Conservation (phyloP, 2,329 filamentous ascomycete genomes). For the Fusarium sterilihyphosum region DNA sequence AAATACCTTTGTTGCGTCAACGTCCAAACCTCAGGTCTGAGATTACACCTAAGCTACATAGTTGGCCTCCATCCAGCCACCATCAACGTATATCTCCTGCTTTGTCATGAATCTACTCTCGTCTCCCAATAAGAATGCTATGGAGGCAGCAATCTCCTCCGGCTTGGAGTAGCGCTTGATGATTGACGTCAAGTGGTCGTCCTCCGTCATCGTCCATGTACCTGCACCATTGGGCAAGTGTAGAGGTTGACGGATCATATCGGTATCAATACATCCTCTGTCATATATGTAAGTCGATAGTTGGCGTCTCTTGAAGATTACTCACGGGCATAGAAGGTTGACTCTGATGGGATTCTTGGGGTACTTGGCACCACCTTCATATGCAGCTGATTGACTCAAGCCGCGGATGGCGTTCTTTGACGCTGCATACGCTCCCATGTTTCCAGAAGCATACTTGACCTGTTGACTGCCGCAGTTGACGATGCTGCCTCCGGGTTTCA, state of each 20-base stretch:
- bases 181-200: conserved; percentile 39
- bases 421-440: conserved; percentile 47
- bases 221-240: conserved; percentile 37
- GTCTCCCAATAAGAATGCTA: conserved; percentile 46
- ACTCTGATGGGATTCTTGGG: conserved; percentile 41
- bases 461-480: conserved; percentile 59
- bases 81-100: conserved; percentile 44
- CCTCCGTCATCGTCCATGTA: conserved; percentile 42
- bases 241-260: conserved; percentile 43
- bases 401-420: conserved; percentile 47
- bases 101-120: conserved; percentile 47
- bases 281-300: not conserved
- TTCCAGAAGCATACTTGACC: conserved; percentile 51
- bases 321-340: conserved; percentile 38
- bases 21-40: fast-evolving
- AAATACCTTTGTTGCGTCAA: not conserved
- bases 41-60: conserved; percentile 23
- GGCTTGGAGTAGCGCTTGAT: conserved; percentile 43
- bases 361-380: conserved; percentile 41
- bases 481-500: conserved; percentile 56
- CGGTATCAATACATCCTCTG: conserved; percentile 43
- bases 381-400: conserved; percentile 42
- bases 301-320: not conserved
- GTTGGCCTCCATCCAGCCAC: conserved; percentile 43
- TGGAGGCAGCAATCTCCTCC: conserved; percentile 43